Evolutionary conservation across 441 rosid genomes (phyloP).

Genomic region (Erysimum cheiri): DNA sequence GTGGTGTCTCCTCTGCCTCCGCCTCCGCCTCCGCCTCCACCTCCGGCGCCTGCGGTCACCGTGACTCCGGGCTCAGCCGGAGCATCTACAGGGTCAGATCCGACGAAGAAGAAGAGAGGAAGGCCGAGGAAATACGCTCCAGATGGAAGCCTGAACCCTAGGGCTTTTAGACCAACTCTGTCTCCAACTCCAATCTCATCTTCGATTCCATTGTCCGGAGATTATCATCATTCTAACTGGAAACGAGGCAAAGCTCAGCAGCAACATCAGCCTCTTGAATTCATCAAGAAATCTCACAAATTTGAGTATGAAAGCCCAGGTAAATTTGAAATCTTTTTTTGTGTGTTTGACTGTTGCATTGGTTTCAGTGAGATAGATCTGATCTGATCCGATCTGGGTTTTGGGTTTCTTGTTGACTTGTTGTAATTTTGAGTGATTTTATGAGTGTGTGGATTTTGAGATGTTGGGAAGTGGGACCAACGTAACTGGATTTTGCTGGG

Average conservation of each 20-base stretch:
- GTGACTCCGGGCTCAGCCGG: conserved; percentile 40
- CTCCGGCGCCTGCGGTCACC: conserved; percentile 40
- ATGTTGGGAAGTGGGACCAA: conserved; percentile 46
- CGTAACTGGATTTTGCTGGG: conserved; percentile 44
- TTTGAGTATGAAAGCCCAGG: conserved; percentile 53
- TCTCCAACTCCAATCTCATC: conserved; percentile 81
- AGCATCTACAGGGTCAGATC: conserved; percentile 41
- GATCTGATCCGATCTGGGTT: conserved; percentile 34
- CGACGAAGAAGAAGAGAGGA: conserved; percentile 71
- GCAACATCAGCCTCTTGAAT: conserved; percentile 45
- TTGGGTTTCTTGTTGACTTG: conserved; percentile 10
- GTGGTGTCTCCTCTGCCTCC: conserved; percentile 36
- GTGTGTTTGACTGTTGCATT: conserved; percentile 8
- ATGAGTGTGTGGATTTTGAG: conserved; percentile 20
- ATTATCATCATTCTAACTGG: conserved; percentile 57
- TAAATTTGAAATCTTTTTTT: conserved; percentile 24
- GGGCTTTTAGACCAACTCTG: conserved; percentile 46
- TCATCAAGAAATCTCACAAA: conserved; percentile 63
- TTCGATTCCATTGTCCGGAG: conserved; percentile 73
- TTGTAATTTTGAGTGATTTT: conserved; percentile 11
- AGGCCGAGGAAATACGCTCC: conserved; percentile 73
- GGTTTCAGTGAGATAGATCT: conserved; percentile 39
- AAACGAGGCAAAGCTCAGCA: conserved; percentile 63
- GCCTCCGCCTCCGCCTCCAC: conserved; percentile 34
- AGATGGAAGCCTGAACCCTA: conserved; percentile 54